Conservation (phyloP, 169 alveolate species). For the Cryptosporidium baileyi region DNA sequence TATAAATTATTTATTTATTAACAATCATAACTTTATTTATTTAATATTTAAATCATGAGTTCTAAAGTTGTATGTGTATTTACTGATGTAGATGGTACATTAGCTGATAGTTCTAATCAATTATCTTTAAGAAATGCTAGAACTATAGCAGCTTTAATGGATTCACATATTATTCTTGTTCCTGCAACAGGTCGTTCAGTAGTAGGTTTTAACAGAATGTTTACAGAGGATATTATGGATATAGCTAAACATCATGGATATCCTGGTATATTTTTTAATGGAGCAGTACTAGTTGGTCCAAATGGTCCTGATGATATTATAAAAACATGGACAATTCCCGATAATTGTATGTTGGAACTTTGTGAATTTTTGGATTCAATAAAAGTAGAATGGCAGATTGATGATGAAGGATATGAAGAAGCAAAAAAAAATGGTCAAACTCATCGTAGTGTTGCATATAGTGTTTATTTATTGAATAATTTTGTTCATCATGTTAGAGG, state of each 20-base stretch:
- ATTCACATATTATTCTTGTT: conserved; percentile 33
- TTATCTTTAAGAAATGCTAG: conserved; percentile 36
- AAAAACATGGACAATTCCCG: conserved; percentile 61
- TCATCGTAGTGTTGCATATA: conserved; percentile 42
- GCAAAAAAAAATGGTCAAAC: conserved; percentile 39
- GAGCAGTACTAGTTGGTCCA: conserved; percentile 64
- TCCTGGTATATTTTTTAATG: conserved; percentile 64
- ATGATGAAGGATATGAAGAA: conserved; percentile 60
- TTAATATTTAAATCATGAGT: neutral
- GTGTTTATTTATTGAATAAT: conserved; percentile 47
- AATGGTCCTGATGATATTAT: conserved; percentile 43
- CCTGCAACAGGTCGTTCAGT: conserved; percentile 68
- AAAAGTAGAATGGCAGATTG: conserved; percentile 59
- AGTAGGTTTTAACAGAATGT: conserved; percentile 48
- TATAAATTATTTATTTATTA: neutral
- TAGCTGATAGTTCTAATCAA: conserved; percentile 34
- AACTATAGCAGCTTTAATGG: conserved; percentile 40
- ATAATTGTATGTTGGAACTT: conserved; percentile 20
- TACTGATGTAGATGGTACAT: conserved; percentile 64
- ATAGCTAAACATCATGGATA: conserved; percentile 61
- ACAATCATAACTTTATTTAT: neutral
- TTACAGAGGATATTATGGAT: conserved; percentile 53
- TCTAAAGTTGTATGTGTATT: conserved; percentile 45
- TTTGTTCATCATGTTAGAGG: conserved; percentile 55
- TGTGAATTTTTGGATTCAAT: conserved; percentile 57